These are phyloP conservation scores for Thalassiosira livingstoniorum DNA, from an alignment of 352 stramenopile species.

Conservation along the genomic window DNA sequence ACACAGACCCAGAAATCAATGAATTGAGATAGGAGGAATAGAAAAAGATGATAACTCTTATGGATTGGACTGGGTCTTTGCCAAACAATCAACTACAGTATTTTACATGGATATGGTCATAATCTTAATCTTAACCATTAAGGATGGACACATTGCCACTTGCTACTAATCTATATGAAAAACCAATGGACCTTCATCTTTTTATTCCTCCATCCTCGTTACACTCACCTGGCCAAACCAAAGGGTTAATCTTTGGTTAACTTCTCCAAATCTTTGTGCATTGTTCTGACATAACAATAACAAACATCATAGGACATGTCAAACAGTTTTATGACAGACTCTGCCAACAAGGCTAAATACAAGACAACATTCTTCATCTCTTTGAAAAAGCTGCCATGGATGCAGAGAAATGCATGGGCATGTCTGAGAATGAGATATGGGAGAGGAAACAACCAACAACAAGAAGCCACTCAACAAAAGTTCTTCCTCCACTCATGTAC, in stretches of 20 bases:
- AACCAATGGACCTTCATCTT: background rate
- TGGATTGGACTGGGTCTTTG: background rate
- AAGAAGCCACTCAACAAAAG: background rate
- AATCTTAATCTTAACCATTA: background rate
- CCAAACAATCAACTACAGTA: background rate
- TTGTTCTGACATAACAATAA: background rate
- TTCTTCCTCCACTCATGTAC: background rate
- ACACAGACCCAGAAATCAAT: background rate
- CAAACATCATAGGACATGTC: background rate
- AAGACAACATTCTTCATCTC: background rate
- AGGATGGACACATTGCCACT: background rate
- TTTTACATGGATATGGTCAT: background rate
- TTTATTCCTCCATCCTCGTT: background rate
- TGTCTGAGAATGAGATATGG: background rate
- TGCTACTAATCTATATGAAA: background rate
- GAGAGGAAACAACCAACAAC: background rate
- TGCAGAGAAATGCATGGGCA: background rate
- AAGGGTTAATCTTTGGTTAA: background rate
- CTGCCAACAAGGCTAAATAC: background rate
- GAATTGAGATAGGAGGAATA: slow-evolving; percentile 12
- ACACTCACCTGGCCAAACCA: background rate
- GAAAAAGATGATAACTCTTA: background rate
- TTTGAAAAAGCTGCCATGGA: background rate
- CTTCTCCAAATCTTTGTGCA: background rate
- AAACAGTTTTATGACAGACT: background rate